Base-by-base conservation (phyloP, 768 basidiomycete species). In the Termitomyces sp. region DNA sequence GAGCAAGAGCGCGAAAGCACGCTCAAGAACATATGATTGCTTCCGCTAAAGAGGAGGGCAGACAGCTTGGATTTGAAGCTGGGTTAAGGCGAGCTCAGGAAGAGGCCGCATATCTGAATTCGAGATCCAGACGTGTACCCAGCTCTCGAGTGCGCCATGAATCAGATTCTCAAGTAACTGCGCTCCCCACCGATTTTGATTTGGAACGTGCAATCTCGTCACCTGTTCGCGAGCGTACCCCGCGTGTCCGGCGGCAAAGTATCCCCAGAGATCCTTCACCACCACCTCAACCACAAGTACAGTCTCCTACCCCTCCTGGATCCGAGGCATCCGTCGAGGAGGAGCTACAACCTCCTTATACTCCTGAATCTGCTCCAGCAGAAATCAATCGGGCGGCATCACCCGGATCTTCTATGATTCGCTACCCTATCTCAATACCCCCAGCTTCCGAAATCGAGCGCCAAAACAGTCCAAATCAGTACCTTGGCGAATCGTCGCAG, bases 1-100 rank as follows among this genome's bases (percentile, higher is more conserved):
- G 84, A 44, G 77, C 76, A 20, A 78, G 74, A 56, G 84, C 84
- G 35, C 74, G 85, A 57, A 76, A 78, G 66, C 65, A 86, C 51
- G 79, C 77, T 9, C 81, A 84, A 65, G 79, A 84, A 60, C 75
- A 79, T 15, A 64, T 86, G 46, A 72, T 87, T 20, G 76, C 82
- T 57, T 63, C 73, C 50, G 87, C 87, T 1, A 76, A 81, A 57
- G 85, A 87, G 58, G 85, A 88, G 65, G 87, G 87, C 4, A 76
- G 85, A 57, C 78, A 73, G 69, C 66, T 71, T 71, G 72, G 87
- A 66, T 71, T 82, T 74, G 73, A 81, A 72, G 77, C 80, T 75
- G 77, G 87, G 64, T 56, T 79, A 76, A 68, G 70, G 59, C 73
- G 74, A 50, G 78, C 77, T 2, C 71, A 73, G 24, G 65, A 72